phyloP scores from a whole-genome alignment of 345 rosid genomes.

The Eucalyptus microcorys region DNA sequence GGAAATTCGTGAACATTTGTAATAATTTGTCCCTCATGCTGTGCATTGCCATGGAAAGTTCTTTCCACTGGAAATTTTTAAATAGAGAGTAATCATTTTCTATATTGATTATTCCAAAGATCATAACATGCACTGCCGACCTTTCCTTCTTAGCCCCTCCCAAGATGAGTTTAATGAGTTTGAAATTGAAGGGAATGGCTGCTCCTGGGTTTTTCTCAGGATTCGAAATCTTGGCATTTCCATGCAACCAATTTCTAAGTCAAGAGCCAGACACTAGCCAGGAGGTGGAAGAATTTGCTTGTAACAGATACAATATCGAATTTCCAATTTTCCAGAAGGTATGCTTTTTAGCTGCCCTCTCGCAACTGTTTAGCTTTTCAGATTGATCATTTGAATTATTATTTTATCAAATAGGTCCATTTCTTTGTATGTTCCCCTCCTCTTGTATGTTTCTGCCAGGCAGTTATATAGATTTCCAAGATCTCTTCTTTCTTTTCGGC shows the following conservation, averaged over 20 bases:
- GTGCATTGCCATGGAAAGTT: neutral
- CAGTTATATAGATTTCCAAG: neutral
- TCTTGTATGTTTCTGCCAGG: neutral
- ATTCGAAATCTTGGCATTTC: conserved; percentile 83
- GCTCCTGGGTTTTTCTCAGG: conserved; percentile 19
- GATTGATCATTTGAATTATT: neutral
- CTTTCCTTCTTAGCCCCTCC: neutral
- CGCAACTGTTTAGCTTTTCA: neutral
- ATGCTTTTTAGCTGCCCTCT: neutral
- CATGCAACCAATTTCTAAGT: conserved; percentile 79
- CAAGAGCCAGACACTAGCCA: conserved; percentile 79
- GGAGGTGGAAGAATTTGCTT: conserved; percentile 70
- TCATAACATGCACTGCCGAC: neutral
- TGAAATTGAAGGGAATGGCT: neutral
- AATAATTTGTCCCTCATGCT: neutral
- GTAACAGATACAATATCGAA: conserved; percentile 72
- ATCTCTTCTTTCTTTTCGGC: neutral
- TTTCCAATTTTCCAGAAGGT: conserved; percentile 86
- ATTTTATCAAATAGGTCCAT: neutral
- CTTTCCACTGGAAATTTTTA: neutral
- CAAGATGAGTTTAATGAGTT: neutral
- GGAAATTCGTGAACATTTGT: neutral
- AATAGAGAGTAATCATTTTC: neutral
- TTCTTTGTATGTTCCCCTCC: neutral
- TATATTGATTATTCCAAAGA: neutral